These are phyloP conservation scores for Pelargonium nanum DNA, from an alignment of 345 rosid genomes.

Conservation along the genomic window DNA sequence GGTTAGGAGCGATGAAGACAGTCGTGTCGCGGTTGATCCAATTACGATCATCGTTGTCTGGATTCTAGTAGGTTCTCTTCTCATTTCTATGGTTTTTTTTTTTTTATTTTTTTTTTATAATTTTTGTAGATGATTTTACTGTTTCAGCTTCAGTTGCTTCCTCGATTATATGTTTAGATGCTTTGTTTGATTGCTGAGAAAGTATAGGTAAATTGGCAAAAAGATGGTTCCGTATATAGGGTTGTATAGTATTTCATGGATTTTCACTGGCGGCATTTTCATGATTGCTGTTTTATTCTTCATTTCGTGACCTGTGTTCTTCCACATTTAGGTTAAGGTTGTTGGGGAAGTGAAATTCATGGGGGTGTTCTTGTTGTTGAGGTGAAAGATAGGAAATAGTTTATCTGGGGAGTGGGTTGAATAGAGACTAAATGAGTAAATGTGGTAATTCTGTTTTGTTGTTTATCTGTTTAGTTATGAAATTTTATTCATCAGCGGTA, in stretches of 20 bases:
- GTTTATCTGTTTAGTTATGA: too few species aligned
- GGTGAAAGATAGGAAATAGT: too few species aligned
- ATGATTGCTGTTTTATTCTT: too few species aligned
- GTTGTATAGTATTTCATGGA: not conserved
- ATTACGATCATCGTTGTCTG: conserved; percentile 23
- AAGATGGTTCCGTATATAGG: not conserved
- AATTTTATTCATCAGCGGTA: too few species aligned
- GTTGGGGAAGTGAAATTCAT: too few species aligned
- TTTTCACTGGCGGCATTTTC: not conserved
- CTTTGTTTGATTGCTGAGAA: not conserved
- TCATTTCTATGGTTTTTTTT: not conserved
- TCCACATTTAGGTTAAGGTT: too few species aligned
- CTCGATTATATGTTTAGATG: not conserved
- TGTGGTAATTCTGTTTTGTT: too few species aligned
- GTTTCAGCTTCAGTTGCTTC: not conserved
- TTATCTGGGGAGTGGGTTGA: too few species aligned
- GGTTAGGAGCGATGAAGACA: conserved; percentile 22
- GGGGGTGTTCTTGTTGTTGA: too few species aligned
- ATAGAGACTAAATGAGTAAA: too few species aligned
- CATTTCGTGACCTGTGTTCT: too few species aligned
- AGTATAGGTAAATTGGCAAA: not conserved
- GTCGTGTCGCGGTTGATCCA: conserved; percentile 33
- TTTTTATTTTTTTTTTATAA: not conserved
- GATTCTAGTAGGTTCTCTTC: conserved; percentile 23
- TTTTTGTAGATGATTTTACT: not conserved